These are phyloP conservation scores for Solanum chaucha DNA, from an alignment of 257 asterid genomes.

Conservation along the genomic window DNA sequence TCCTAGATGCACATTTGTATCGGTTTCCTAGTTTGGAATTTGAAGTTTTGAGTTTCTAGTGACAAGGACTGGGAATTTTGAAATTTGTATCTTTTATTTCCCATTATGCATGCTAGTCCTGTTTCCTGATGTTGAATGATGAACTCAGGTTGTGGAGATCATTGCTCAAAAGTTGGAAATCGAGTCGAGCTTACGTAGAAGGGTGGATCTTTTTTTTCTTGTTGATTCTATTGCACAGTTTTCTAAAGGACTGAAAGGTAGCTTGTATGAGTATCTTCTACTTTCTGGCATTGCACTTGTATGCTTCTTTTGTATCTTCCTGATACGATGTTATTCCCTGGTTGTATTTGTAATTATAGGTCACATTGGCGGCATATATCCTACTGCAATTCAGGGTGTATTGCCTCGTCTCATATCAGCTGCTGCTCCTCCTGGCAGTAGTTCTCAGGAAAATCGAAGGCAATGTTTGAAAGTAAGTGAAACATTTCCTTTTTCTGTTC, in stretches of 20 bases:
- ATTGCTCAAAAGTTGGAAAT: constrained; percentile 48
- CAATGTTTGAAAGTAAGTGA: constrained; percentile 81
- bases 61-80: background rate
- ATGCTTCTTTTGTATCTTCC: background rate
- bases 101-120: background rate
- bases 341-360: constrained; percentile 44
- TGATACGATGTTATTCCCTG: background rate
- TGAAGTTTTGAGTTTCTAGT: background rate
- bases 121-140: constrained; percentile 7
- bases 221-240: constrained; percentile 79
- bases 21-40: background rate
- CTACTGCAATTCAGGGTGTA: constrained; percentile 63
- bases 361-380: constrained; percentile 60
- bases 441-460: constrained; percentile 68
- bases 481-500: background rate
- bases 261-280: background rate
- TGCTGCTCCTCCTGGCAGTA: constrained; percentile 82
- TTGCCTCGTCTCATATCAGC: constrained; percentile 75
- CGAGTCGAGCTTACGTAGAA: constrained; percentile 55
- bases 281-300: background rate
- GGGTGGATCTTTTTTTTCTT: constrained; percentile 78
- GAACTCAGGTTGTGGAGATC: constrained; percentile 64
- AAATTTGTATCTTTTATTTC: background rate
- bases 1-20: background rate
- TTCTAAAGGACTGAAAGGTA: constrained; percentile 79